A percentile compares a stretch with the other conserved stretches of the same genome.
phyloP scores from a whole-genome alignment of 139 green algal genomes.

The Nannochloris sp. region DNA sequence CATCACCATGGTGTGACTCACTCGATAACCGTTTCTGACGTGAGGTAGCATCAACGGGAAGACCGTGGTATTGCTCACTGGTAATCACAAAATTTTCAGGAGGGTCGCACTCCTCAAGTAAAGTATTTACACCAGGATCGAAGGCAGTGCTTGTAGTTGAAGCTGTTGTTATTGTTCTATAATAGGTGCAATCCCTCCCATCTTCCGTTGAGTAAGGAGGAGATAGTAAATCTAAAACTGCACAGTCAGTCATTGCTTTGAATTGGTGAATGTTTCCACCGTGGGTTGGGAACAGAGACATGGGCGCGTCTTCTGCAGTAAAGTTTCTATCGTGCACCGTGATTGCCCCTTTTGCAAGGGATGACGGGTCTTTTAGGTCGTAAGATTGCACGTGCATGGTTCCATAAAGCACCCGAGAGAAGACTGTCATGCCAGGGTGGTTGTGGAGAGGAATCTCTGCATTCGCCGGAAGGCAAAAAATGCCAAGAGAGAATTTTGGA shows the following conservation, averaged over 20 bases:
- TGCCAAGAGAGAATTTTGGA: conserved; percentile 61
- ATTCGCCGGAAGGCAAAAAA: conserved; percentile 71
- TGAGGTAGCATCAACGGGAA: too few relatives aligned
- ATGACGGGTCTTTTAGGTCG: conserved; percentile 48
- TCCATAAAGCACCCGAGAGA: conserved; percentile 79
- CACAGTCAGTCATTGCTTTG: conserved; percentile 68
- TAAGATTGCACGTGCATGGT: conserved; percentile 64
- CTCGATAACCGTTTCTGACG: too few relatives aligned
- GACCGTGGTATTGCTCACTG: too few relatives aligned
- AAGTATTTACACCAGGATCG: conserved; percentile 11
- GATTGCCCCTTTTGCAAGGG: not conserved
- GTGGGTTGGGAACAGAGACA: conserved; percentile 44
- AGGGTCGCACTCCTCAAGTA: conserved; percentile 18
- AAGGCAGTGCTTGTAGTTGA: too few relatives aligned
- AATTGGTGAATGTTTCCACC: conserved; percentile 93
- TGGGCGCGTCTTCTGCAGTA: conserved; percentile 18
- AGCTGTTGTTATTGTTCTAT: conserved; percentile 11
- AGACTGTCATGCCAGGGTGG: conserved; percentile 71
- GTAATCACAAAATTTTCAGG: conserved; percentile 24
- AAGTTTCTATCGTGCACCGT: conserved; percentile 49
- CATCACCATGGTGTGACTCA: too few relatives aligned
- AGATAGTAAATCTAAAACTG: conserved; percentile 84
- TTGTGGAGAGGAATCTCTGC: conserved; percentile 82
- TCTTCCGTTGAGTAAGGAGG: conserved; percentile 66
- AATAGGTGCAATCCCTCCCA: conserved; percentile 82